Evolutionary conservation across 2,329 filamentous ascomycete species (phyloP), one percentile per base, ranked within the genome.

Genomic region (Alternaria alternata): DNA sequence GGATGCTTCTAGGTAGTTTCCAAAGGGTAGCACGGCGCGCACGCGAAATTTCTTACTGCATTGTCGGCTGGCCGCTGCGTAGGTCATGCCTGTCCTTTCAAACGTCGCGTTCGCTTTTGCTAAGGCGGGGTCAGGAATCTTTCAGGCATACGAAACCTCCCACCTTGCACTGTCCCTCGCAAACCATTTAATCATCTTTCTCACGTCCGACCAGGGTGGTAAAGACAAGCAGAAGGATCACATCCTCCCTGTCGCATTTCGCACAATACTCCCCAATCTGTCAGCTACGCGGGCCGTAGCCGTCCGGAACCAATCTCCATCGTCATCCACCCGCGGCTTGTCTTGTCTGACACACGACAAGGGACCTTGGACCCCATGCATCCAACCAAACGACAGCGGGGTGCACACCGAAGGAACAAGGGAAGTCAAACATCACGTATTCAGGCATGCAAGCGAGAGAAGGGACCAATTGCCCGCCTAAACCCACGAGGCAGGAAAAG

Each of bases 401-500:
- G 61, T 65, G 44, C 36, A 18, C 38, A 22, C 38, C 38, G 53
- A 54, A 46, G 28, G 30, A 36, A 24, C 22, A 53, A 60, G 63
- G 57, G 55, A 61, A 51, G 38, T 26, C 34, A 54, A 51, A 22
- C 20, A 22, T 44, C 55, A 57, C 48, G 49, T 41, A 44, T 52
- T 26, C 41, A 57, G 55, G 49, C 42, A 44, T 44, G 48, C 32
- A 46, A 51, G 41, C 55, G 55, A 57, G 22, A 49, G 41, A 24
- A 43, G 36, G 51, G 48, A 32, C 41, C 26, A 51, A 20, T 51
- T 51, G 55, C 48, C 48, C 44, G 61, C 57, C 52, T 53, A 53
- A 59, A 57, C 51, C 61, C 65, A 64, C 54, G 44, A 67, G 57
- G 62, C 56, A 65, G 56, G 39, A 59, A 66, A 63, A 66, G 52